A percentile compares a stretch with the other conserved stretches of the same genome.
Evolutionary conservation across 2,329 filamentous ascomycete genomes (phyloP).

Genomic region (Ceratocystiopsis sp.): DNA sequence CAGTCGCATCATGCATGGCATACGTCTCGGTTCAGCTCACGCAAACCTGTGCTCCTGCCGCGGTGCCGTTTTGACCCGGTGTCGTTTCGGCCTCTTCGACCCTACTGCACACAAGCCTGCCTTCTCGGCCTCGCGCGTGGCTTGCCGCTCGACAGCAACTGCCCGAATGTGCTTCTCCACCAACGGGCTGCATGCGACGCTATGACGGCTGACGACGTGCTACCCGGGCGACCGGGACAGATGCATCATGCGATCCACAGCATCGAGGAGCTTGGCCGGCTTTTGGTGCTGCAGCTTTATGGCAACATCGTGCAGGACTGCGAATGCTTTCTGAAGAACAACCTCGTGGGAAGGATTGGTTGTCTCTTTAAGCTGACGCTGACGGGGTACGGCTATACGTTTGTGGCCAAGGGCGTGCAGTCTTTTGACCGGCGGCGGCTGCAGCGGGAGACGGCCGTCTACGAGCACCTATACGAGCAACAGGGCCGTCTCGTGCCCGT

Average conservation of each 20-base stretch:
- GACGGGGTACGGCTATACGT: conserved; percentile 6
- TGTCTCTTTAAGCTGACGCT: not conserved
- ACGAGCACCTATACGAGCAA: conserved; percentile 2
- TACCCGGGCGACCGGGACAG: not conserved
- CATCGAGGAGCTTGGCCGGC: not conserved
- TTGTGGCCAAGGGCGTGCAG: conserved; percentile 5
- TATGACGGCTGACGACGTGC: not conserved
- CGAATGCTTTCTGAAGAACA: not conserved
- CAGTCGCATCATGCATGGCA: not conserved
- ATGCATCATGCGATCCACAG: not conserved
- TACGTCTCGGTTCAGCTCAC: not conserved
- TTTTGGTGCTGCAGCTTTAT: not conserved
- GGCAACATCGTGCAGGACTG: not conserved
- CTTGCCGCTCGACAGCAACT: not conserved
- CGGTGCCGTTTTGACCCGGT: not conserved
- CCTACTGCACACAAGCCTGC: conserved; percentile 4
- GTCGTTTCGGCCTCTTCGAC: not conserved
- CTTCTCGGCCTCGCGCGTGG: not conserved
- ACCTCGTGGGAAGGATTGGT: not conserved
- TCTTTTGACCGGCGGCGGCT: conserved; percentile 2
- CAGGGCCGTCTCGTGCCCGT: conserved; percentile 8
- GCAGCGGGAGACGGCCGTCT: conserved; percentile 4
- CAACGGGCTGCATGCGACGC: not conserved
- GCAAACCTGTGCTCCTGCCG: not conserved
- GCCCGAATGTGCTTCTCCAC: not conserved